phyloP scores from a whole-genome alignment of 176 grass and related monocot species.

The Juncus inflexus region DNA sequence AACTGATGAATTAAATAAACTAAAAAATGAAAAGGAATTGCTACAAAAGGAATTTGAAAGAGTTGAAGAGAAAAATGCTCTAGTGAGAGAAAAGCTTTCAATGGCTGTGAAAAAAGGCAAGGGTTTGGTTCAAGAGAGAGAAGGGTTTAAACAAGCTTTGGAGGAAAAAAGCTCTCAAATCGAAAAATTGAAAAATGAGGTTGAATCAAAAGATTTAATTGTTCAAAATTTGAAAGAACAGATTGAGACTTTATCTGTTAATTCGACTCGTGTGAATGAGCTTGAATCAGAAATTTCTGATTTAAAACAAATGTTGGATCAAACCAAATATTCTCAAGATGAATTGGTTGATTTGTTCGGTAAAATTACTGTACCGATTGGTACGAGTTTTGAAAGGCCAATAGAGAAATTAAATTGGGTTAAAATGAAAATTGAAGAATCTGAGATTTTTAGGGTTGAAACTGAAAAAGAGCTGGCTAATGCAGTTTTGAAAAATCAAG shows the following conservation, averaged over 20 bases:
- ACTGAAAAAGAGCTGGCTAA: conserved; percentile 58
- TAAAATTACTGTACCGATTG: conserved; percentile 48
- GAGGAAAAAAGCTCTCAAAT: conserved; percentile 53
- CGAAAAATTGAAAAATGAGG: conserved; percentile 47
- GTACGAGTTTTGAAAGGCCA: conserved; percentile 44
- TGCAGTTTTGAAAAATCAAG: conserved; percentile 40
- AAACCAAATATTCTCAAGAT: conserved; percentile 39
- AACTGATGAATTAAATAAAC: conserved; percentile 44
- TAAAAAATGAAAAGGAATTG: conserved; percentile 64
- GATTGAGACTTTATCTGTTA: conserved; percentile 44
- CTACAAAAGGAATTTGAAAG: conserved; percentile 70
- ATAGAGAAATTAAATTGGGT: conserved; percentile 56
- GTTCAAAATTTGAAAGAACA: conserved; percentile 51
- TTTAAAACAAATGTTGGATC: conserved; percentile 55
- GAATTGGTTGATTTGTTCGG: conserved; percentile 52
- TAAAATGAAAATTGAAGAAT: conserved; percentile 53
- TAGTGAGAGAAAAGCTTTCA: conserved; percentile 92
- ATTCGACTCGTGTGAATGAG: conserved; percentile 40
- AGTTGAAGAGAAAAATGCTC: conserved; percentile 74
- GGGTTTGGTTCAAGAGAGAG: conserved; percentile 88
- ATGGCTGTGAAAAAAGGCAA: conserved; percentile 99
- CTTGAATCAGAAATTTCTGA: conserved; percentile 45
- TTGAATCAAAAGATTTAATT: conserved; percentile 49
- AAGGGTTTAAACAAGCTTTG: conserved; percentile 64
- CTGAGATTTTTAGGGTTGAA: conserved; percentile 47